phyloP scores from a whole-genome alignment of 495 filamentous ascomycete genomes.

The Elaphomyces granulatus region DNA sequence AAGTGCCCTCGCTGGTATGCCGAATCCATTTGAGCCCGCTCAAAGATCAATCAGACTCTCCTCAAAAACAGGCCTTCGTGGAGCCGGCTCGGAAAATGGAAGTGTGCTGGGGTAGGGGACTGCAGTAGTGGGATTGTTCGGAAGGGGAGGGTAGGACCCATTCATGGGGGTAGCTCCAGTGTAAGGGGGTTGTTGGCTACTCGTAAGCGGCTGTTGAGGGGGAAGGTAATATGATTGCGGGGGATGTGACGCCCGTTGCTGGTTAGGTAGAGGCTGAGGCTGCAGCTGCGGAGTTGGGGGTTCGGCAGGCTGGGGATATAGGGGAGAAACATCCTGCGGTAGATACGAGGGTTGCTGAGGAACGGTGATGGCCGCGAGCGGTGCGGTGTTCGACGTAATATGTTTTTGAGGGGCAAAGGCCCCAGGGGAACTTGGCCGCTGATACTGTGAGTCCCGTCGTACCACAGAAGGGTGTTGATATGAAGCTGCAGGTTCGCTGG shows the following conservation, averaged over 20 bases:
- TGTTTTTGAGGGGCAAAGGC: background rate
- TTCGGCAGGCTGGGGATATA: conserved; percentile 18
- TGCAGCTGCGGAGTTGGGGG: conserved; percentile 13
- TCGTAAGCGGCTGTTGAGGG: conserved; percentile 34
- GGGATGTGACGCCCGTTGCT: conserved; percentile 18
- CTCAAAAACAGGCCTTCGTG: conserved; percentile 49
- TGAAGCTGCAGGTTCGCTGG: conserved; percentile 18
- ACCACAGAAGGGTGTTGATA: conserved; percentile 15
- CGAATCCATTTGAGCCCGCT: background rate
- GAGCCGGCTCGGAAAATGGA: conserved; percentile 26
- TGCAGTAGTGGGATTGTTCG: conserved; percentile 33
- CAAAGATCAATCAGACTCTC: conserved; percentile 80
- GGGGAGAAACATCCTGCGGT: conserved; percentile 16
- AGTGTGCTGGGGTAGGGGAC: conserved; percentile 47
- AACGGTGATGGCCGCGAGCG: conserved; percentile 10
- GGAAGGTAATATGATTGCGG: conserved; percentile 26
- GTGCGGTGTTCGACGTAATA: background rate
- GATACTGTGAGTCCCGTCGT: conserved; percentile 20
- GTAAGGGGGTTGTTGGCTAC: conserved; percentile 26
- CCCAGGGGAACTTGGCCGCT: conserved; percentile 11
- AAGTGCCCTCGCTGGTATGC: background rate
- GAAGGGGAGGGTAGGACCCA: conserved; percentile 36
- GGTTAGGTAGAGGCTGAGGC: conserved; percentile 13
- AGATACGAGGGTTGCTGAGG: conserved; percentile 17
- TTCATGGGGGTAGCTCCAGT: conserved; percentile 20